Conservation (phyloP, 1,284 basidiomycete genomes). For the Lentinula novae-zelandiae region DNA sequence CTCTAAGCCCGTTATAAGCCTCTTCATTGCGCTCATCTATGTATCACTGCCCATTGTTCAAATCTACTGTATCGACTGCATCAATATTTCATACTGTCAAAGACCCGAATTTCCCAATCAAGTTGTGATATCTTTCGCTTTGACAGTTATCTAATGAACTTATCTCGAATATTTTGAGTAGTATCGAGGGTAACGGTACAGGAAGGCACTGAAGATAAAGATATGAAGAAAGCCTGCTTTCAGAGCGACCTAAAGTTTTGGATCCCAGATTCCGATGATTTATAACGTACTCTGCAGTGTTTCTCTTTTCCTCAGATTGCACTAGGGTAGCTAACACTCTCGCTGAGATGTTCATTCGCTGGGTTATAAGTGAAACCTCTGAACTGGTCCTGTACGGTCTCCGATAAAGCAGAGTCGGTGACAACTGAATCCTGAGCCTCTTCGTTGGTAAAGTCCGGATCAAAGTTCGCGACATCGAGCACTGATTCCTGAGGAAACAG, state of each 20-base stretch:
- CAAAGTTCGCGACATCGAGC: constrained; percentile 87
- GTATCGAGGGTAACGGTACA: no score
- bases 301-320: constrained; percentile 27
- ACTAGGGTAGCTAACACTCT: constrained; percentile 64
- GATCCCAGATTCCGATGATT: not conserved
- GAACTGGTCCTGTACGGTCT: constrained; percentile 96
- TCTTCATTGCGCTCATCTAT: not conserved
- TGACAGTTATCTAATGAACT: no score
- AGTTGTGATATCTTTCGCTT: no score
- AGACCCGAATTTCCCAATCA: no score
- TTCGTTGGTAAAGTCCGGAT: constrained; percentile 92
- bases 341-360: constrained; percentile 74
- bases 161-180: no score
- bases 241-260: not conserved
- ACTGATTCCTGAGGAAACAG: constrained; percentile 63
- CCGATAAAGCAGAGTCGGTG: constrained; percentile 85
- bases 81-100: not conserved
- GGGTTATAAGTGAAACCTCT: constrained; percentile 84
- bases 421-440: constrained; percentile 93
- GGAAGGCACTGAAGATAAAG: not conserved
- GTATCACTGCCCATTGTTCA: not conserved
- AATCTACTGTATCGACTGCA: not conserved
- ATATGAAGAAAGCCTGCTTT: constrained; percentile 1
- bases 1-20: no score
- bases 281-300: not conserved